Conservation (phyloP, 495 filamentous ascomycete species). For the Niebla homalea region DNA sequence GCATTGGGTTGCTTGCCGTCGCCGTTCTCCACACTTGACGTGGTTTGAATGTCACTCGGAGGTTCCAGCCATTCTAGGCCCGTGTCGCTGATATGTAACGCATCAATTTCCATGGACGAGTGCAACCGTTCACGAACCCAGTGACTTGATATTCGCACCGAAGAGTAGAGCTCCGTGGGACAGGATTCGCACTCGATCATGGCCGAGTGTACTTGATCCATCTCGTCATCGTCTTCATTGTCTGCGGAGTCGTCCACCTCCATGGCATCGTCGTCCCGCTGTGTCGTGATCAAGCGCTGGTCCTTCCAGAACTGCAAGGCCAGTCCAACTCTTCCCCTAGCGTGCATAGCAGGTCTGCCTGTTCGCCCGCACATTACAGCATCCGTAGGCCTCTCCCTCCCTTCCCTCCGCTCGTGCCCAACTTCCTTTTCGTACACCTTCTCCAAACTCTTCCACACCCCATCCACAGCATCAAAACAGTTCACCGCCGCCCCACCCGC, state of each 20-base stretch:
- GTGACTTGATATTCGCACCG: conserved; percentile 49
- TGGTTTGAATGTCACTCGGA: conserved; percentile 4
- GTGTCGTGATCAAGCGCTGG: conserved; percentile 35
- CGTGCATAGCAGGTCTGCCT: conserved; percentile 71
- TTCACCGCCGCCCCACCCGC: conserved; percentile 66
- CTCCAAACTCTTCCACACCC: conserved; percentile 53
- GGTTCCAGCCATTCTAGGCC: conserved; percentile 57
- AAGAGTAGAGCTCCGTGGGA: conserved; percentile 35
- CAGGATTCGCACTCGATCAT: conserved; percentile 50
- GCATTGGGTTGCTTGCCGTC: conserved; percentile 50
- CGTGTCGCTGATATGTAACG: conserved; percentile 28
- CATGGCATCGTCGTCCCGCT: conserved; percentile 18
- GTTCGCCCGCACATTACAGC: conserved; percentile 51
- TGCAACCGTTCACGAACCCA: conserved; percentile 55
- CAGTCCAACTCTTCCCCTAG: conserved; percentile 55
- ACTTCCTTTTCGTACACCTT: conserved; percentile 55
- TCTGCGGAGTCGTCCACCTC: conserved; percentile 5
- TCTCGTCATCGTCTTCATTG: background rate
- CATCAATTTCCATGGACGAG: conserved; percentile 24
- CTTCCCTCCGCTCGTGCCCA: conserved; percentile 39
- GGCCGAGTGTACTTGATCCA: conserved; percentile 40
- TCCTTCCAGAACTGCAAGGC: conserved; percentile 80
- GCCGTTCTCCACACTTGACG: background rate
- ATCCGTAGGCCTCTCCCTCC: conserved; percentile 28
- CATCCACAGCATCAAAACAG: conserved; percentile 78